Conservation (phyloP, 192 early-diverging fungal genomes). For the Backusella westeae region DNA sequence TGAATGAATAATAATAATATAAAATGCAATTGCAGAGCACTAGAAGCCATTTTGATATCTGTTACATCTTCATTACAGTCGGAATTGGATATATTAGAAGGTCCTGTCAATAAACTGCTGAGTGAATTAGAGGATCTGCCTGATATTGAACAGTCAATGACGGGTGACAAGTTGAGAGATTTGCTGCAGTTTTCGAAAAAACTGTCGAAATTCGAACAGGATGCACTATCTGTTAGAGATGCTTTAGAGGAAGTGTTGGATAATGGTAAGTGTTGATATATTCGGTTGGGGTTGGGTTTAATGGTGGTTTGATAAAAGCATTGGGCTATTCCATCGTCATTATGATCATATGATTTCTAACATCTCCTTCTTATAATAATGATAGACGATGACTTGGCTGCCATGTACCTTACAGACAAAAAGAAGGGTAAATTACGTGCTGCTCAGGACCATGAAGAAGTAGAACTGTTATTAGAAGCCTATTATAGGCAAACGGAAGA, state of each 20-base stretch:
- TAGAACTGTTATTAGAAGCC: constrained; percentile 88
- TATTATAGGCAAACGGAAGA: constrained; percentile 88
- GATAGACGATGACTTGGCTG: constrained; percentile 85
- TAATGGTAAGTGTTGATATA: constrained; percentile 42
- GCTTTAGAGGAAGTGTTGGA: constrained; percentile 81
- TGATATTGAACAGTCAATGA: constrained; percentile 76
- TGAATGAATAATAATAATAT: not conserved
- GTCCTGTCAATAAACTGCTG: constrained; percentile 56
- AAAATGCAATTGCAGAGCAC: constrained; percentile 39
- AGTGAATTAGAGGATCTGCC: constrained; percentile 65
- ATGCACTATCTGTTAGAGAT: constrained; percentile 71
- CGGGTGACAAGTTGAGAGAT: constrained; percentile 70
- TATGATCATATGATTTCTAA: not conserved
- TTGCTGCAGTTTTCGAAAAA: constrained; percentile 76
- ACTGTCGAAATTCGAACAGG: constrained; percentile 76
- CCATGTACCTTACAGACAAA: constrained; percentile 88
- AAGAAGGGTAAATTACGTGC: constrained; percentile 51
- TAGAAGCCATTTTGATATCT: constrained; percentile 80
- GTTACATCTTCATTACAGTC: constrained; percentile 67
- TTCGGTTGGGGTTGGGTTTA: no score
- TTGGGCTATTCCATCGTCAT: no score
- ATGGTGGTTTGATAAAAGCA: not conserved
- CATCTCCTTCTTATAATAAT: not conserved
- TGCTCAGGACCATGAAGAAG: constrained; percentile 77
- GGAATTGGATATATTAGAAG: constrained; percentile 66